Evolutionary conservation across 2,329 filamentous ascomycete species (phyloP).

Genomic region (Diaporthe longicolla): DNA sequence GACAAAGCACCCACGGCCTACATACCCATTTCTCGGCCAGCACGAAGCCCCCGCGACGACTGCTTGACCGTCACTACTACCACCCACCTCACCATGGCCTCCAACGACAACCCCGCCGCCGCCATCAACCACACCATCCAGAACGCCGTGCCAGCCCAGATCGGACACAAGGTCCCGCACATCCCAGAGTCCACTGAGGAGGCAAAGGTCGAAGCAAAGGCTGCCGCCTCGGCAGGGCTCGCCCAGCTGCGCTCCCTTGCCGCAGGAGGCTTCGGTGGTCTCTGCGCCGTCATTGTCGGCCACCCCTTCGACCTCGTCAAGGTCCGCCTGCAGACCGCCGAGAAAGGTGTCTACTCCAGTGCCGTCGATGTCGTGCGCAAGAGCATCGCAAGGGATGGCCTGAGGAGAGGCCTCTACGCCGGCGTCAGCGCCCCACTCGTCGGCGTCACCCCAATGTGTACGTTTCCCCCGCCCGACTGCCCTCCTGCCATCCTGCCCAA

Average conservation of each 20-base stretch:
- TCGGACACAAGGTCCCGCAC: conserved; percentile 58
- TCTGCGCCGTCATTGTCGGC: conserved; percentile 94
- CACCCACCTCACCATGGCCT: conserved; percentile 25
- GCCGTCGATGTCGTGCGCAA: conserved; percentile 93
- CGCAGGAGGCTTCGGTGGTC: conserved; percentile 91
- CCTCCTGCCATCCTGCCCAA: background rate
- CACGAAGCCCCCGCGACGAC: conserved; percentile 3
- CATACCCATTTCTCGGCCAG: background rate
- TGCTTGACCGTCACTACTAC: background rate
- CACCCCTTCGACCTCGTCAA: conserved; percentile 99
- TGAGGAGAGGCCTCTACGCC: conserved; percentile 89
- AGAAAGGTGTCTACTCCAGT: conserved; percentile 90
- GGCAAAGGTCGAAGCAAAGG: conserved; percentile 60
- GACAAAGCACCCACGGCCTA: conserved; percentile 4
- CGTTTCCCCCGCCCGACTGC: conserved; percentile 57
- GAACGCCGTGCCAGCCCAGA: conserved; percentile 50
- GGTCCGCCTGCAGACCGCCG: conserved; percentile 95
- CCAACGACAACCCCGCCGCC: conserved; percentile 46
- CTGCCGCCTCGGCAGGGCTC: conserved; percentile 54
- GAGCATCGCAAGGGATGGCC: conserved; percentile 88
- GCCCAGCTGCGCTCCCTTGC: conserved; percentile 82
- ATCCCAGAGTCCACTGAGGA: conserved; percentile 61
- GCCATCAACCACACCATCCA: conserved; percentile 53
- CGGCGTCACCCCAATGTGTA: conserved; percentile 99
- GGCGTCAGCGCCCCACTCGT: conserved; percentile 95